phyloP scores from a whole-genome alignment of 352 stramenopile genomes.

The Globisporangium viniferum region DNA sequence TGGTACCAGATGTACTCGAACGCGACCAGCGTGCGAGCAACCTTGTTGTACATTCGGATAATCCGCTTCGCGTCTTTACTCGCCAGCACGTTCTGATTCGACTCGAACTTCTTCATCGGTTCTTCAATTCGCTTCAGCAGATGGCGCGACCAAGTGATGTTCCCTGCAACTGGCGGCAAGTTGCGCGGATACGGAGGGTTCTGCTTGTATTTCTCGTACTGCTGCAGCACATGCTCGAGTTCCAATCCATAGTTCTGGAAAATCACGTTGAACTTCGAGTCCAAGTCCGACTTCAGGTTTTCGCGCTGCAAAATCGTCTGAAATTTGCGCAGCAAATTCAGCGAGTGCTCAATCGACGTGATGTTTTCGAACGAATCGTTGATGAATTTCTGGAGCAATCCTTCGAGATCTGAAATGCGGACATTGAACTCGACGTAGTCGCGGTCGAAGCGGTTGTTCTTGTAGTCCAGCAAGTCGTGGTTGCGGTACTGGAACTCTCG shows the following conservation, averaged over 20 bases:
- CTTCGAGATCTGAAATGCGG: slow-evolving; percentile 95
- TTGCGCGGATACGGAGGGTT: slow-evolving; percentile 96
- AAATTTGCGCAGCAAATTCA: slow-evolving; percentile 97
- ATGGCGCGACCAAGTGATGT: slow-evolving; percentile 98
- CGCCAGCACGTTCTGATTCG: slow-evolving; percentile 96
- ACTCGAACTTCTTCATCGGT: slow-evolving; percentile 99
- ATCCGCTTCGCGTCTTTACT: slow-evolving; percentile 97
- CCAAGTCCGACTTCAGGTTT: slow-evolving; percentile 96
- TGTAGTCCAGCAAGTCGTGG: slow-evolving; percentile 97
- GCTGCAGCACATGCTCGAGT: slow-evolving; percentile 96
- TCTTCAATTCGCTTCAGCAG: slow-evolving; percentile 98
- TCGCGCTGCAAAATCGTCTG: slow-evolving; percentile 97
- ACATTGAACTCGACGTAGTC: slow-evolving; percentile 97
- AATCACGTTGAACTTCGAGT: slow-evolving; percentile 99
- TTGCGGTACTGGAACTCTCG: slow-evolving; percentile 96
- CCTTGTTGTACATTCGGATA: slow-evolving; percentile 99
- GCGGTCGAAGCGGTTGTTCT: slow-evolving; percentile 98
- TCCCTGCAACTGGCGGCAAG: slow-evolving; percentile 95
- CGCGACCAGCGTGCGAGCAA: slow-evolving; percentile 95
- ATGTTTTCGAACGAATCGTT: slow-evolving; percentile 99
- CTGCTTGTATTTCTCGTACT: slow-evolving; percentile 99
- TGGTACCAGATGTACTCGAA: slow-evolving; percentile 99
- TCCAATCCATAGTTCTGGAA: slow-evolving; percentile 99
- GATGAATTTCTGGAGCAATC: slow-evolving; percentile 97
- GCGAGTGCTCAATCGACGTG: slow-evolving; percentile 96